Conservation (phyloP, 2,329 filamentous ascomycete genomes). For the Harringtonia aguacate region DNA sequence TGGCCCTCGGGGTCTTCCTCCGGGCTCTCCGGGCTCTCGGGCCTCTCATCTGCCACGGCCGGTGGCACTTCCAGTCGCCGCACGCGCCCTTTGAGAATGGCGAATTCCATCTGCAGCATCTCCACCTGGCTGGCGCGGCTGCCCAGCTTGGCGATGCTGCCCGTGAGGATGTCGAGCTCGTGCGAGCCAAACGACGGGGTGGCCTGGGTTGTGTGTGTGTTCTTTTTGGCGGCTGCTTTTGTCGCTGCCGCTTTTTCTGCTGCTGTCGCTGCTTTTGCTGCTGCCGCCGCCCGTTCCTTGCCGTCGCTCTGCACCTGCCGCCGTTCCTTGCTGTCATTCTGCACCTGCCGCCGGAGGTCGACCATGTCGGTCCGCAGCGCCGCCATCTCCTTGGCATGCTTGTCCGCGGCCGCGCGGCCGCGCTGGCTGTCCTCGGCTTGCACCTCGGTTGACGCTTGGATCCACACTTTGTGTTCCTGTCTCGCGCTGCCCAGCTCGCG, state of each 20-base stretch:
- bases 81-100: constrained; percentile 26
- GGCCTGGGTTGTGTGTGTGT: no score
- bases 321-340: constrained; percentile 12
- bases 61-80: constrained; percentile 21
- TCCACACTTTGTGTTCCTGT: background rate
- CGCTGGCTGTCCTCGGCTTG: constrained; percentile 1
- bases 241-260: constrained; percentile 2
- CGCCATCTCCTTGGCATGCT: constrained; percentile 20
- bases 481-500: constrained; percentile 15
- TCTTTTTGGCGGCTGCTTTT: no score
- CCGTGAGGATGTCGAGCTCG: constrained; percentile 29
- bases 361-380: constrained; percentile 22
- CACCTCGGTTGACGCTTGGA: background rate
- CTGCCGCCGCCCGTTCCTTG: background rate
- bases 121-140: constrained; percentile 27
- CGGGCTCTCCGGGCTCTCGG: background rate
- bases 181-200: constrained; percentile 15
- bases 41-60: background rate
- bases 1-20: no score
- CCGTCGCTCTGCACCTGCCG: constrained; percentile 16
- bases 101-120: constrained; percentile 29
- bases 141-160: constrained; percentile 26
- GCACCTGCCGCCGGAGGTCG: constrained; percentile 18
- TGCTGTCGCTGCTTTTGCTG: background rate
- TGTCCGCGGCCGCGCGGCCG: constrained; percentile 12